Base-by-base conservation (phyloP, 2,329 filamentous ascomycete genomes). In the Ophiosphaerella herpotricha region DNA sequence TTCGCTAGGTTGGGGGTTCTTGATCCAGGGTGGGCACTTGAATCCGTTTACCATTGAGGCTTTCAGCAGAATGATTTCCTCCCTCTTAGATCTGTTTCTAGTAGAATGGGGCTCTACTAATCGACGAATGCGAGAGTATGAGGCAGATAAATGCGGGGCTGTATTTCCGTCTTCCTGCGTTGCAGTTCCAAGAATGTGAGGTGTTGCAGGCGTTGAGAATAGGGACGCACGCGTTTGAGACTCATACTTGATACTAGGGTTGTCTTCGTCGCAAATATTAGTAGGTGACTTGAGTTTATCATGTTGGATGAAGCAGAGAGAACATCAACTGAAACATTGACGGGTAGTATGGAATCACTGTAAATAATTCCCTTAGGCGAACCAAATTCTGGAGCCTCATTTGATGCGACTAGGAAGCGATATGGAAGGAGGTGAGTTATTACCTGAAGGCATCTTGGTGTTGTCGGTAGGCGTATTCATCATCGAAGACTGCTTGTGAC, bases 1-100 rank as follows among this genome's bases (percentile, higher is more conserved):
- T 26, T 88, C 83, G 4, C 79, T 71, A 0, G 81, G 70, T 1
- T 90, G 87, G 24, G 85, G 78, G 2, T 73, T 74, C n/a, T 82
- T 82, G 26, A 64, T 58, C 94, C 94, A 99, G 0, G 89, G 91
- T 9, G 89, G 91, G 60, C 96, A 97, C 16, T 88, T 80, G 64
- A 86, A 88, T 0, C 88, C 90, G 67, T 96, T 90, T 16, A 99
- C 80, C 47, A 85, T 87, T 4, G 92, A 94, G 3, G 87, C 85
- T 65, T 87, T 85, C 1, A 89, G 78, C 7, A 97, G 74, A 43
- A 97, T 85, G 26, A 89, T 86, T 64, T 91, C 82, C 72, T 96
- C 91, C 13, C 80, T 79, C 4, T 82, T 88, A 2, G 89, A 82
- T 12, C 89, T 77, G 48, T 82, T 78, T 45, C 89, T 82, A 8